Conservation (phyloP, 768 basidiomycete genomes). For the Tylopilus plumbeoviolaceoides region DNA sequence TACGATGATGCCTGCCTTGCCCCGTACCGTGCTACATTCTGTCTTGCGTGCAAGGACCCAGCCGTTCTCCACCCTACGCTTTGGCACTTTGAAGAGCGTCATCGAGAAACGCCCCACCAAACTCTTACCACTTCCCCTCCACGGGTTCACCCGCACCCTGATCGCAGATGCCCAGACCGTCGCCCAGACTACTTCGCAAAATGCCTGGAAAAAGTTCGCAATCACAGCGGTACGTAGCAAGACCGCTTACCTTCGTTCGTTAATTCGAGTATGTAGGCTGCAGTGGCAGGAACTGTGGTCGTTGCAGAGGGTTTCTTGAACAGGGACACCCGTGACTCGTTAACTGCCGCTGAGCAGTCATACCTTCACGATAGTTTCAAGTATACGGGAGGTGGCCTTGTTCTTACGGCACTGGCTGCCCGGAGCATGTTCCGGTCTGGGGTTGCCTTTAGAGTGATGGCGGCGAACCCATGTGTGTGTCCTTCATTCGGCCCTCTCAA, state of each 20-base stretch:
- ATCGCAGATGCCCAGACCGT: slow-evolving; percentile 43
- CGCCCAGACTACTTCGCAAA: slow-evolving; percentile 35
- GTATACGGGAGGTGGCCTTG: slow-evolving; percentile 79
- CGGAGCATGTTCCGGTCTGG: slow-evolving; percentile 72
- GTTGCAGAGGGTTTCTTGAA: slow-evolving; percentile 65
- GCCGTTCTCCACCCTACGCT: slow-evolving; percentile 18
- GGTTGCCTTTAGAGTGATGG: slow-evolving; percentile 68
- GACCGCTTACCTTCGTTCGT: background rate
- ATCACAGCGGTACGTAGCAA: slow-evolving; percentile 47
- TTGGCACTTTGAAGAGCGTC: slow-evolving; percentile 19
- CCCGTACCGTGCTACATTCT: slow-evolving; percentile 21
- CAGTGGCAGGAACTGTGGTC: slow-evolving; percentile 68
- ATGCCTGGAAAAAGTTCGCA: slow-evolving; percentile 47
- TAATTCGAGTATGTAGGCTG: slow-evolving; percentile 41
- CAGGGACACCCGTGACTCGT: slow-evolving; percentile 69
- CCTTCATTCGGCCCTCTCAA: background rate
- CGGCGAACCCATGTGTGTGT: slow-evolving; percentile 72
- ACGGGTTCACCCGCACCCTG: slow-evolving; percentile 41
- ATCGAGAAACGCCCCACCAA: slow-evolving; percentile 27
- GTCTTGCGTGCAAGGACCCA: slow-evolving; percentile 15
- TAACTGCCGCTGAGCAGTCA: slow-evolving; percentile 58
- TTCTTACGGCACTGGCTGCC: slow-evolving; percentile 73
- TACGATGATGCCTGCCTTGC: slow-evolving; percentile 23
- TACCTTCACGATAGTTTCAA: slow-evolving; percentile 76
- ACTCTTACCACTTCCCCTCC: slow-evolving; percentile 21